A percentile compares a stretch with the other conserved stretches of the same genome.
Evolutionary conservation across 1,284 basidiomycete species (phyloP).

Genomic region (Trichosporon ovoides): DNA sequence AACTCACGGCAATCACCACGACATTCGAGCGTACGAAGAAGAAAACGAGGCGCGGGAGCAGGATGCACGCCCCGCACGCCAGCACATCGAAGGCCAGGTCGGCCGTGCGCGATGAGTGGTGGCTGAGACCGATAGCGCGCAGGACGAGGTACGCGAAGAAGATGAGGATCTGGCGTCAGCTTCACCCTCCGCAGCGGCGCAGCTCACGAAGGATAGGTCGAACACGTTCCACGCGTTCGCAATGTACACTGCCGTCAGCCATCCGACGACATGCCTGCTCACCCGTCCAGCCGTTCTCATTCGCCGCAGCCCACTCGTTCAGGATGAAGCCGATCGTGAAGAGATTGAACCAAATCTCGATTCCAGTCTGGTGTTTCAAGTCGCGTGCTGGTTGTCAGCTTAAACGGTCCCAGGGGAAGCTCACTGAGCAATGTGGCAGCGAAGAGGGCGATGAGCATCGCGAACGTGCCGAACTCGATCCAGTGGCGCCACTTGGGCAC

Average conservation of each 20-base stretch:
- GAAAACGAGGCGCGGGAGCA: slow-evolving; percentile 81
- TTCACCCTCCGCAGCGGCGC: slow-evolving; percentile 25
- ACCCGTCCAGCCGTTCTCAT: slow-evolving; percentile 80
- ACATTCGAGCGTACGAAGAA: slow-evolving; percentile 78
- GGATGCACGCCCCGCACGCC: slow-evolving; percentile 75
- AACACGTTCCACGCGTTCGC: slow-evolving; percentile 84
- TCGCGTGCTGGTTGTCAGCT: slow-evolving; percentile 55
- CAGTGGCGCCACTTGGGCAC: slow-evolving; percentile 74
- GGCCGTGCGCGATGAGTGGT: slow-evolving; percentile 57
- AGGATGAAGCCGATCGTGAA: slow-evolving; percentile 70
- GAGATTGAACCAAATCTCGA: slow-evolving; percentile 68
- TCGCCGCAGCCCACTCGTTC: slow-evolving; percentile 52
- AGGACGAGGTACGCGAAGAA: slow-evolving; percentile 65
- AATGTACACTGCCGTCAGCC: slow-evolving; percentile 61
- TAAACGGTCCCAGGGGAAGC: slow-evolving; percentile 17
- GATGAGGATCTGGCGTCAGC: slow-evolving; percentile 53
- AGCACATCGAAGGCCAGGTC: slow-evolving; percentile 74
- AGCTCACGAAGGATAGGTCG: slow-evolving; percentile 60
- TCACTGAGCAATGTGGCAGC: slow-evolving; percentile 56
- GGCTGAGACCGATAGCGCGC: slow-evolving; percentile 60
- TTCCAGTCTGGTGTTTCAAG: slow-evolving; percentile 51
- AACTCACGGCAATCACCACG: slow-evolving; percentile 63
- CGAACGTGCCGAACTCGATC: slow-evolving; percentile 69
- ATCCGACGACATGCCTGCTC: slow-evolving; percentile 40
- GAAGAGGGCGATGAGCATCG: slow-evolving; percentile 62